Conservation (phyloP, 192 early-diverging fungal genomes). For the Coemansia sp. region DNA sequence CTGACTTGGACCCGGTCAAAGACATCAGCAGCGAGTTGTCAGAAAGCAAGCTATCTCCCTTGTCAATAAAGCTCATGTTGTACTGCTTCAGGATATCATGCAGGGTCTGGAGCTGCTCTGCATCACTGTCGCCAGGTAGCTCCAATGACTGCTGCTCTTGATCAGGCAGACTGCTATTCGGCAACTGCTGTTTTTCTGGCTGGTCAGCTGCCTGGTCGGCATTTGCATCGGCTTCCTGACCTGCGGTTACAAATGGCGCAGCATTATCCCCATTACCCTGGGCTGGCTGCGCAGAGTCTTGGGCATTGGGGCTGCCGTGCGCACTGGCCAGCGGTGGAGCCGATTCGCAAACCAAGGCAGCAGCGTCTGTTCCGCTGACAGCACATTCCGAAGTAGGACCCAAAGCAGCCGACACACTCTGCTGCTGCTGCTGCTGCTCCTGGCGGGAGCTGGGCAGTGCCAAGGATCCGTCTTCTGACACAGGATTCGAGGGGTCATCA, state of each 20-base stretch:
- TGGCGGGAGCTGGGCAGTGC: not conserved
- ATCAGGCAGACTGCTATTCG: no score
- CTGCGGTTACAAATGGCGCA: not conserved
- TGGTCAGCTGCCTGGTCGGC: not conserved
- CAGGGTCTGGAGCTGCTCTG: conserved; percentile 30
- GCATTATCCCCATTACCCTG: not conserved
- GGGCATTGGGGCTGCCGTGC: not conserved
- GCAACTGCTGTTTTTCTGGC: not conserved
- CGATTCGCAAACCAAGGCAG: not conserved
- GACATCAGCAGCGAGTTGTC: conserved; percentile 9
- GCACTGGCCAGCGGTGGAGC: not conserved
- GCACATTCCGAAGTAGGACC: not conserved
- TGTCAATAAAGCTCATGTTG: conserved; percentile 14
- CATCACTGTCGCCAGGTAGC: not conserved
- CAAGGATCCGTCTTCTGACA: conserved; percentile 22
- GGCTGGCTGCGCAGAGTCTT: not conserved
- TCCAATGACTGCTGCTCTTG: not conserved
- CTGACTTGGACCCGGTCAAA: not conserved
- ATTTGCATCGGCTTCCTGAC: not conserved
- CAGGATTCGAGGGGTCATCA: conserved; percentile 3
- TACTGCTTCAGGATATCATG: conserved; percentile 34
- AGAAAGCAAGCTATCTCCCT: not conserved
- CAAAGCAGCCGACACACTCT: not conserved
- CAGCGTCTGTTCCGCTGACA: not conserved
- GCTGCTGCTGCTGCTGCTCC: not conserved